Evolutionary conservation across 495 filamentous ascomycete genomes (phyloP).

Genomic region (Amniculicola lignicola): DNA sequence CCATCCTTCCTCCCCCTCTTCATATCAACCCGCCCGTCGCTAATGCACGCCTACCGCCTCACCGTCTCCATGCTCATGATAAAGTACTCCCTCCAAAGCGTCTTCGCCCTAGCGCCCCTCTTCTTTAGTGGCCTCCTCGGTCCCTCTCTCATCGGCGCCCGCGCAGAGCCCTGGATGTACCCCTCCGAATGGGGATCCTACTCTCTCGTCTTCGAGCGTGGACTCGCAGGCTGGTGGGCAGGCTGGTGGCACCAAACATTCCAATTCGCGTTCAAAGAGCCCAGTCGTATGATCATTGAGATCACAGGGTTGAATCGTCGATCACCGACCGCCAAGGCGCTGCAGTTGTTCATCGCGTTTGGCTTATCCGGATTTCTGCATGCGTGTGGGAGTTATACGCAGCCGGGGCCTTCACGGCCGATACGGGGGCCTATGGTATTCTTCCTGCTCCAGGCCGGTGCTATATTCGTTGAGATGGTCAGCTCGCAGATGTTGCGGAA

Average conservation of each 20-base stretch:
- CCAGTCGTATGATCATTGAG: constrained; percentile 50
- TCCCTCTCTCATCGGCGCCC: constrained; percentile 37
- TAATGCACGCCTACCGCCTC: constrained; percentile 51
- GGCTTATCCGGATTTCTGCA: constrained; percentile 41
- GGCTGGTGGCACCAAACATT: constrained; percentile 90
- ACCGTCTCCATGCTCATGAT: constrained; percentile 50
- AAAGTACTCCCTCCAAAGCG: constrained; percentile 52
- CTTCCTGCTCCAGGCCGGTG: constrained; percentile 43
- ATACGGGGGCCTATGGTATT: constrained; percentile 40
- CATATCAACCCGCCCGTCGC: constrained; percentile 36
- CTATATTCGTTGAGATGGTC: constrained; percentile 34
- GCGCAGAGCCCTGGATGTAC: constrained; percentile 51
- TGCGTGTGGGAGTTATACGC: constrained; percentile 42
- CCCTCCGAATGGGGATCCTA: constrained; percentile 61
- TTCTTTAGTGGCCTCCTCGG: constrained; percentile 57
- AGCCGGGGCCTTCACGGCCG: constrained; percentile 35
- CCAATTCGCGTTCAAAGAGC: constrained; percentile 64
- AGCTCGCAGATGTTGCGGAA: constrained; percentile 6
- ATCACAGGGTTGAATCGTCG: constrained; percentile 27
- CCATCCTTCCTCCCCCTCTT: constrained; percentile 47
- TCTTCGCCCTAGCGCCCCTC: constrained; percentile 55
- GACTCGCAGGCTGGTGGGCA: constrained; percentile 75
- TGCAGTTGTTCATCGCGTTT: constrained; percentile 40
- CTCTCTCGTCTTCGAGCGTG: constrained; percentile 56
- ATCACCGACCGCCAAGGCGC: constrained; percentile 21